Conservation (phyloP, 768 basidiomycete genomes). For the Myochromella boudieri region DNA sequence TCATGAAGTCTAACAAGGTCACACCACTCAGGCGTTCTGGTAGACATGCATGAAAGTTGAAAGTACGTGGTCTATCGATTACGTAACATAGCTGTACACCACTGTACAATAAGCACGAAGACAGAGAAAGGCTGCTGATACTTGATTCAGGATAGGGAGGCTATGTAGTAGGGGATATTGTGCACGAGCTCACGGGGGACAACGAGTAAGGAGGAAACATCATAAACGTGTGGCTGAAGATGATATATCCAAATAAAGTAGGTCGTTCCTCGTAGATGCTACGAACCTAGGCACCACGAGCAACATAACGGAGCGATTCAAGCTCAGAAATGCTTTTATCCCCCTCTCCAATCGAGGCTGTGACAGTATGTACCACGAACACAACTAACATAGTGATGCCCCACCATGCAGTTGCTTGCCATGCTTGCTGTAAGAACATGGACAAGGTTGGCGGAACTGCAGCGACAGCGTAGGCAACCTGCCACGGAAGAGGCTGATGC, state of each 20-base stretch:
- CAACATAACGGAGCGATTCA: slow-evolving; percentile 52
- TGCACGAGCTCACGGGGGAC: too few species aligned
- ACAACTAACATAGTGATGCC: slow-evolving; percentile 41
- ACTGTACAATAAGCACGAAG: too few species aligned
- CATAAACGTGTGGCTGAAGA: too few species aligned
- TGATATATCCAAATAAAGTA: background rate
- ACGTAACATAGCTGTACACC: too few species aligned
- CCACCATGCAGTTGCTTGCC: slow-evolving; percentile 60
- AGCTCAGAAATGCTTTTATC: slow-evolving; percentile 48
- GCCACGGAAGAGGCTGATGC: slow-evolving; percentile 28
- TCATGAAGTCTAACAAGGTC: slow-evolving; percentile 2
- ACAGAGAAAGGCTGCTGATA: too few species aligned
- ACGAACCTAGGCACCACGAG: slow-evolving; percentile 50
- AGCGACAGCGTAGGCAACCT: slow-evolving; percentile 34
- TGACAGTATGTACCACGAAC: slow-evolving; percentile 43
- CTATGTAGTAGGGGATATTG: too few species aligned
- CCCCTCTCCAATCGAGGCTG: slow-evolving; percentile 42
- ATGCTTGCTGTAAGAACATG: slow-evolving; percentile 44
- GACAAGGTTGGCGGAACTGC: slow-evolving; percentile 50
- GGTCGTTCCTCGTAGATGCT: too few species aligned
- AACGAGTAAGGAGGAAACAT: too few species aligned
- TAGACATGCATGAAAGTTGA: too few species aligned
- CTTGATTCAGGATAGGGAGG: too few species aligned
- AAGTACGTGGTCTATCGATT: too few species aligned
- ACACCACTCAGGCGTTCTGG: too few species aligned